Evolutionary conservation across 2,329 filamentous ascomycete genomes (phyloP), one percentile per base, ranked within the genome.

Genomic region (Fusarium sarcochroum): DNA sequence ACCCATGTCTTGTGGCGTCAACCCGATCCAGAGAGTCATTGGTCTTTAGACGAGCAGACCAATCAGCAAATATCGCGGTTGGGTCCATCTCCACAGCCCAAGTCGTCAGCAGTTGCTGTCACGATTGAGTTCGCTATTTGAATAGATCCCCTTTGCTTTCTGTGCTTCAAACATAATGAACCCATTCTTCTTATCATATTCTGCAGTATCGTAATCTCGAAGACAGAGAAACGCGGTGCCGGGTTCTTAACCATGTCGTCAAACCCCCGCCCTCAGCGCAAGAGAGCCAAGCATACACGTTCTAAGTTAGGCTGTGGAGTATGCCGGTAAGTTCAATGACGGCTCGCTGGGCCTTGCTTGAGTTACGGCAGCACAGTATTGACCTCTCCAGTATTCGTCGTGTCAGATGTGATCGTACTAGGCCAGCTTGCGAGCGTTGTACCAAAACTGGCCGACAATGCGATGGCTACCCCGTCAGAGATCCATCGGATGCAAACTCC

Each of bases 221-320:
- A 4, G 46, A 14, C 27, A 27, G 5, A 2, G 18, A 17, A 34
- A 14, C 42, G 20, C 47, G 27, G 27, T 27, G 27, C 27, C 46
- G 20, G 20, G 32, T 42, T 35, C 44, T 52, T 34, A 46, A 10
- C 27, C 27, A 61, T 61, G 54, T 17, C 51, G 14, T 21, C 42
- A 52, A 34, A 42, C 25, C 34, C 50, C 45, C 48, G 47, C 18
- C 53, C 51, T 56, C 58, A 34, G 23, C 61, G 67, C 17, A 70
- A 61, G 50, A 57, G 67, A 38, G 67, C 65, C 10, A 63, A 66
- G 44, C 65, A 70, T 34, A 68, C 67, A 14, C 61, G 67, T 13
- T 68, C 67, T 17, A 68, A 48, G 57, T 48, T 68, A 9, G 67
- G 67, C 15, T 70, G 65, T 58, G 65, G 65, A 34, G 67, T 70